phyloP scores from a whole-genome alignment of 495 filamentous ascomycete genomes.

The Aspergillus nidulans region DNA sequence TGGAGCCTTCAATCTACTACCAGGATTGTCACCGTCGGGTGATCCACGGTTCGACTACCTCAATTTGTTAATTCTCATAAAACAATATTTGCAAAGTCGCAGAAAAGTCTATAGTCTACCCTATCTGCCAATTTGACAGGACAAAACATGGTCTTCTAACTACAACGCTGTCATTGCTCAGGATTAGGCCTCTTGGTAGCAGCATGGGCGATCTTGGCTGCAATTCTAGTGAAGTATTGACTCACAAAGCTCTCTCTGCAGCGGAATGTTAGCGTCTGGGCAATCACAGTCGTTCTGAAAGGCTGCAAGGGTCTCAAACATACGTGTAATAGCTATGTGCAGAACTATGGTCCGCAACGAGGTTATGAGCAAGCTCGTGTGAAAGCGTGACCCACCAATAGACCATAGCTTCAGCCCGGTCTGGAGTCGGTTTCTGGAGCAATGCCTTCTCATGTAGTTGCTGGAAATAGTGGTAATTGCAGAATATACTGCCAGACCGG shows the following conservation, averaged over 20 bases:
- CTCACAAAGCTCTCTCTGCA: slow-evolving; percentile 44
- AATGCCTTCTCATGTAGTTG: slow-evolving; percentile 61
- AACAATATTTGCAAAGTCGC: not conserved
- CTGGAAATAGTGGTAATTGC: slow-evolving; percentile 84
- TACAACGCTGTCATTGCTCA: not conserved
- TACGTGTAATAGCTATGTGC: slow-evolving; percentile 78
- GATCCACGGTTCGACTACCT: too few relatives aligned
- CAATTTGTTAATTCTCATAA: too few relatives aligned
- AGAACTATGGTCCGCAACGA: slow-evolving; percentile 72
- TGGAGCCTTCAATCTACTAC: not conserved
- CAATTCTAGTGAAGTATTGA: slow-evolving; percentile 50
- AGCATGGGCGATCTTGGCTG: slow-evolving; percentile 31
- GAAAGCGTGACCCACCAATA: slow-evolving; percentile 93
- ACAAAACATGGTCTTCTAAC: not conserved
- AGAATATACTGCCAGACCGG: slow-evolving; percentile 77
- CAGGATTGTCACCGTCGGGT: too few relatives aligned
- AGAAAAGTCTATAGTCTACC: not conserved
- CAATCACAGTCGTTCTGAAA: not conserved
- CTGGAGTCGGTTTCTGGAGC: slow-evolving; percentile 34
- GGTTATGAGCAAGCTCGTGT: slow-evolving; percentile 92
- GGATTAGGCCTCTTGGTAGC: not conserved
- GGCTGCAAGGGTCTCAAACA: not conserved
- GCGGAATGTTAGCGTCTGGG: slow-evolving; percentile 13
- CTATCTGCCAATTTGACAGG: not conserved
- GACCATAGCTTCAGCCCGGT: slow-evolving; percentile 60